Evolutionary conservation across 139 green algal genomes (phyloP), one percentile per base, ranked within the genome.

Genomic region (Closterium sp.): DNA sequence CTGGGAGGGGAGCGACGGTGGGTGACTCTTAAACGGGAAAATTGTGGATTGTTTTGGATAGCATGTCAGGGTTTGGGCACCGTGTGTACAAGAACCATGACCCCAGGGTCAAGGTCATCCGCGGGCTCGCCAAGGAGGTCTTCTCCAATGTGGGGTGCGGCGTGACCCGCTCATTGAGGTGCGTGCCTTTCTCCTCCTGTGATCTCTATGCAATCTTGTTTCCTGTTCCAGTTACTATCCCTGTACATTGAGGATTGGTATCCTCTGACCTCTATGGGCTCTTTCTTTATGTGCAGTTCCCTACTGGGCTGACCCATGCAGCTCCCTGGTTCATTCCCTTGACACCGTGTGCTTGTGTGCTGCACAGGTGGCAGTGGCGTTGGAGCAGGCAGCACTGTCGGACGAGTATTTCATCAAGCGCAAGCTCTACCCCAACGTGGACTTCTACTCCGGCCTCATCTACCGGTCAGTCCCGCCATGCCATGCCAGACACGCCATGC

Each of bases 351-450:
- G 73, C 86, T 85, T 24, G 27, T 86, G 70, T 24, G 32, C 32
- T 2, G 2, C 3, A 32, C 88, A 94, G 92, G 86, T 95, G 45
- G 93, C 93, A 19, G 70, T 90, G 84, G 98, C 96, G 73, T 96
- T 99, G 88, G 97, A 99, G 94, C 94, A 96, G 31, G 91, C 91
- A 24, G 97, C 97, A 2, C 95, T 97, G 86, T 92, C 93, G 4
- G 97, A 98, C 94, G 95, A 97, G 27, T 98, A 97, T 92, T 98
- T 98, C 92, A 90, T 97, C 88, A 95, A 96, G 70, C 97, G 98
- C 93, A 79, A 79, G 95, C 97, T 99, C 13, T 99, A 99, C 96
- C 98, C 98, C 92, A 99, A 99, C 93, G 98, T 99, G 10, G 98
- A 99, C 96, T 99, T 99, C 93, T 99, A 98, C 96, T 98, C 96